Evolutionary conservation across 2,329 filamentous ascomycete genomes (phyloP).

Genomic region (Cadophora malorum): DNA sequence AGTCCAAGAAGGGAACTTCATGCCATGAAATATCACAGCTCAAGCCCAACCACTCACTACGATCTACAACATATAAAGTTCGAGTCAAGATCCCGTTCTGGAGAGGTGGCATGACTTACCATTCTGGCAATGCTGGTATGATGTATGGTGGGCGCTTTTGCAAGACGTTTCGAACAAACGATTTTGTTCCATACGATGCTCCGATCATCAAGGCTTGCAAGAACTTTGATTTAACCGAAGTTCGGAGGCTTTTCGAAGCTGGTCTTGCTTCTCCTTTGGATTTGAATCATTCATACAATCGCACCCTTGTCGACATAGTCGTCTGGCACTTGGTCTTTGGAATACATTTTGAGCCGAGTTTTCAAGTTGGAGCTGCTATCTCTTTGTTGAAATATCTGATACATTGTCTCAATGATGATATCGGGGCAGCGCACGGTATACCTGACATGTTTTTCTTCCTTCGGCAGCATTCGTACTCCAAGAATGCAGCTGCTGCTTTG

Average conservation of each 20-base stretch:
- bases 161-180: neutral
- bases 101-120: conserved; percentile 1
- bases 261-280: conserved; percentile 11
- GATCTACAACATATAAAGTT: neutral
- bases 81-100: conserved; percentile 9
- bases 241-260: neutral
- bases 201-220: neutral
- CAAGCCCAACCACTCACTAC: neutral
- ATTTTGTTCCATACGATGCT: neutral
- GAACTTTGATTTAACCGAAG: neutral
- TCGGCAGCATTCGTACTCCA: no score
- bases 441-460: neutral
- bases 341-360: neutral
- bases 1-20: neutral
- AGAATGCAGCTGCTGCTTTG: no score
- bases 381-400: neutral
- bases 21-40: neutral
- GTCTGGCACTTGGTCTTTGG: neutral
- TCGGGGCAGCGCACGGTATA: neutral
- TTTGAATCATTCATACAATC: neutral
- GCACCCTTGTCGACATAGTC: neutral
- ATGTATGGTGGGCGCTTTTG: neutral
- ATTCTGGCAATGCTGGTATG: conserved; percentile 1
- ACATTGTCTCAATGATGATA: neutral
- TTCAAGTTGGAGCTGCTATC: neutral